Evolutionary conservation across 139 green algal genomes (phyloP), one percentile per base, ranked within the genome.

Genomic region (Diplosphaera chodatii): DNA sequence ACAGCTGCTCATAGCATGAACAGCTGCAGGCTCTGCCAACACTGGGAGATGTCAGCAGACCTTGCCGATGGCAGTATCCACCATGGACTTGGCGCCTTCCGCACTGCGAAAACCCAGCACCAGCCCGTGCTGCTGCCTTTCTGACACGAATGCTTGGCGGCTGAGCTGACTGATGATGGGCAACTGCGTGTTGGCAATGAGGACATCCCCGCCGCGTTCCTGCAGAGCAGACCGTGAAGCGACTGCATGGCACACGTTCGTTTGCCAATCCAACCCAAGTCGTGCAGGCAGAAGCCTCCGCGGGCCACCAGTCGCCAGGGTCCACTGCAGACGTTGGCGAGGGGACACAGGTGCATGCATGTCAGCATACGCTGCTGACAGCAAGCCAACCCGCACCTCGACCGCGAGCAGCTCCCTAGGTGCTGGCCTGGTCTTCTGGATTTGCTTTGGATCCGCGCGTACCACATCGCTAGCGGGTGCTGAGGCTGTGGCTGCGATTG

Each of bases 61-160:
- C 73, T 62, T 64, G 32, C 80, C 83, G 29, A 88, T 56, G 2
- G 62, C n/a, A 10, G 79, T 74, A 40, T 87, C 79, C 25, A 77
- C 56, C 32, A 79, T 66, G 56, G n/a, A 40, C 21, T 69, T 76
- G 32, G 72, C 40, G 0, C 82, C 84, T 18, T 63, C 37, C 4
- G 48, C 29, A 4, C 55, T 64, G 21, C 66, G 27, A 27, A 86
- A 31, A 62, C 81, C 74, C 63, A 91, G 85, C 67, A 88, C 67
- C 41, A 87, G 64, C n/a, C 10, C 67, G 1, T 40, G 40, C 6
- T 27, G 4, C 22, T 37, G 32, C n/a, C 1, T 29, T 21, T 21
- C 18, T 10, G 10, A 34, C 13, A 64, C 67, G 4, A 40, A 28
- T 1, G 67, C 67, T 21, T 64, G 40, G 3, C 23, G 15, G 10